Evolutionary conservation across 78 protist species (phyloP).

Genomic region (Polysphondylium violaceum): DNA sequence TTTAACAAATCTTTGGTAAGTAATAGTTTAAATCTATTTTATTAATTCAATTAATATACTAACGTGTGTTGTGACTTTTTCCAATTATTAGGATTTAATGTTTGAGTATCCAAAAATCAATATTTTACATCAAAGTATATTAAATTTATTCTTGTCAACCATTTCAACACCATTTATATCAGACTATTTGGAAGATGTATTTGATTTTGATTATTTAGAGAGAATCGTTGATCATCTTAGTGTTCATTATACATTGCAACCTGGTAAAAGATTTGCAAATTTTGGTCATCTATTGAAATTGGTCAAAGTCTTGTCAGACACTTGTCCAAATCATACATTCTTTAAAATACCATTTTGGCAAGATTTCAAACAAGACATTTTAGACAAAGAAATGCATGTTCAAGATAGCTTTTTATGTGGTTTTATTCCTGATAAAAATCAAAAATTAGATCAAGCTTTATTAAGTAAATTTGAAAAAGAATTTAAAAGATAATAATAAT

Average conservation of each 20-base stretch:
- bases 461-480: conserved; percentile 68
- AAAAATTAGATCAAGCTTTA: conserved; percentile 21
- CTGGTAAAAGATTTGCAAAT: conserved; percentile 54
- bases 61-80: neutral
- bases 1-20: conserved; percentile 40
- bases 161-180: neutral
- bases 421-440: conserved; percentile 45
- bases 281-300: conserved; percentile 59
- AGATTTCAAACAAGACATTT: neutral
- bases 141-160: conserved; percentile 32
- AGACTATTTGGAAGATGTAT: neutral
- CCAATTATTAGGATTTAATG: conserved; percentile 17
- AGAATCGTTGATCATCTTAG: neutral
- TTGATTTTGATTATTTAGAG: neutral
- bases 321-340: conserved; percentile 26
- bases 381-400: conserved; percentile 25
- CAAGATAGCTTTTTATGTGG: conserved; percentile 56
- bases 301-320: conserved; percentile 24
- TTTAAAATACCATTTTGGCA: conserved; percentile 12
- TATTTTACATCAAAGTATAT: conserved; percentile 54
- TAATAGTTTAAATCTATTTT: neutral
- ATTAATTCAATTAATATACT: neutral
- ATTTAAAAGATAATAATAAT: conserved; percentile 46
- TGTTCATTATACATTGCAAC: neutral
- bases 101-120: conserved; percentile 12